Evolutionary conservation across 2,329 filamentous ascomycete genomes (phyloP).

Genomic region (Coniochaeta sp.): DNA sequence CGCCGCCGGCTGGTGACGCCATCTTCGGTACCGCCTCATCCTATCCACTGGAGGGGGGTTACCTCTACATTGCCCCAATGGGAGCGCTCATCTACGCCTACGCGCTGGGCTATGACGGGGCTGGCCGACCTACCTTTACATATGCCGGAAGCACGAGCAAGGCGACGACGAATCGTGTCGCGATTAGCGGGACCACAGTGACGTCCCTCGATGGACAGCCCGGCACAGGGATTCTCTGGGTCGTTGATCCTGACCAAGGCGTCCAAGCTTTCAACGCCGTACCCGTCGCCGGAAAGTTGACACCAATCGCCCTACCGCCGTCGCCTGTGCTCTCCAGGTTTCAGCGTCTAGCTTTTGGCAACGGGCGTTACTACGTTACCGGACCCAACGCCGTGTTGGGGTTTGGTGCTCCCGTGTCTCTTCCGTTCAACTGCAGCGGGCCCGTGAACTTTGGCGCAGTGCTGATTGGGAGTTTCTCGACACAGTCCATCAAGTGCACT

Average conservation of each 20-base stretch:
- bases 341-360: no score
- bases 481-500: no score
- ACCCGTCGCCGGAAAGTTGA: conserved; percentile 24
- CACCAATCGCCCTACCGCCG: conserved; percentile 22
- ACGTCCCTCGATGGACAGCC: conserved; percentile 24
- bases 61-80: conserved; percentile 30
- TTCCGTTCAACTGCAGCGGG: no score
- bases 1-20: conserved; percentile 15
- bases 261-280: conserved; percentile 29
- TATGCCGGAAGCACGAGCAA: conserved; percentile 22
- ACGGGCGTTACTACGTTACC: no score
- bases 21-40: conserved; percentile 30
- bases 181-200: conserved; percentile 25
- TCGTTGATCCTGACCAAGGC: conserved; percentile 27
- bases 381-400: no score
- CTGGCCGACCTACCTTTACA: conserved; percentile 23
- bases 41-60: conserved; percentile 34
- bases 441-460: no score
- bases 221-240: conserved; percentile 27
- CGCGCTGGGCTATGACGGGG: conserved; percentile 20
- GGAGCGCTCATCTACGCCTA: conserved; percentile 24
- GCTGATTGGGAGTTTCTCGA: no score
- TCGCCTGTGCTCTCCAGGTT: no score
- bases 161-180: conserved; percentile 20
- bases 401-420: no score